These are phyloP conservation scores for Pterocarpus santalinus DNA, from an alignment of 306 rosid species.

Conservation along the genomic window DNA sequence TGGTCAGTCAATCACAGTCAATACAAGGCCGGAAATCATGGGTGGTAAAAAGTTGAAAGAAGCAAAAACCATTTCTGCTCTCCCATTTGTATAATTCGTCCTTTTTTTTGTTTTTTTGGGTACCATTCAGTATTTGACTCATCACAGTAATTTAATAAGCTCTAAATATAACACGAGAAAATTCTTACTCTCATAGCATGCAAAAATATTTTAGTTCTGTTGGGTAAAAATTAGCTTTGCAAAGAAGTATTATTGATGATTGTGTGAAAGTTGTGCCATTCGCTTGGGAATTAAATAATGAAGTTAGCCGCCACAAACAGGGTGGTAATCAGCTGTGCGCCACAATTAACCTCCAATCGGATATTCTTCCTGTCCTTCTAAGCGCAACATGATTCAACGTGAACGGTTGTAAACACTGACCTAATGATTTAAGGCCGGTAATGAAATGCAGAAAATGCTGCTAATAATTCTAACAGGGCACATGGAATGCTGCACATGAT, in stretches of 20 bases:
- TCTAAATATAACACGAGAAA: no score
- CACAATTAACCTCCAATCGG: not conserved
- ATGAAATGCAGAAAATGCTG: conserved; percentile 4
- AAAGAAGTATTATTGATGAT: not conserved
- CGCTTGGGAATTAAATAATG: not conserved
- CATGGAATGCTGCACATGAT: conserved; percentile 24
- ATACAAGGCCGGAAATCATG: no score
- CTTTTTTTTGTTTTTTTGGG: no score
- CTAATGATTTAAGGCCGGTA: not conserved
- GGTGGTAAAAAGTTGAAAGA: no score
- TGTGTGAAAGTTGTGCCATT: not conserved
- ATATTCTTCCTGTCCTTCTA: not conserved
- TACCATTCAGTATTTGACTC: no score
- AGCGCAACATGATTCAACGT: conserved; percentile 1
- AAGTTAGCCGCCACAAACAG: not conserved
- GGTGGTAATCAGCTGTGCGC: not conserved
- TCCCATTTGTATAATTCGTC: no score
- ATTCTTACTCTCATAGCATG: no score
- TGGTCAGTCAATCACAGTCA: no score
- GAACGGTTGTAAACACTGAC: conserved; percentile 9
- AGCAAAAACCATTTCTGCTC: no score
- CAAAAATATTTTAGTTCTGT: not conserved
- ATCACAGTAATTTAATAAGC: no score
- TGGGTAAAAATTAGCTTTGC: not conserved
- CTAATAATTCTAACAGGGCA: conserved; percentile 20